Evolutionary conservation across 768 basidiomycete genomes (phyloP), one percentile per base, ranked within the genome.

Genomic region (Lactarius vividus): DNA sequence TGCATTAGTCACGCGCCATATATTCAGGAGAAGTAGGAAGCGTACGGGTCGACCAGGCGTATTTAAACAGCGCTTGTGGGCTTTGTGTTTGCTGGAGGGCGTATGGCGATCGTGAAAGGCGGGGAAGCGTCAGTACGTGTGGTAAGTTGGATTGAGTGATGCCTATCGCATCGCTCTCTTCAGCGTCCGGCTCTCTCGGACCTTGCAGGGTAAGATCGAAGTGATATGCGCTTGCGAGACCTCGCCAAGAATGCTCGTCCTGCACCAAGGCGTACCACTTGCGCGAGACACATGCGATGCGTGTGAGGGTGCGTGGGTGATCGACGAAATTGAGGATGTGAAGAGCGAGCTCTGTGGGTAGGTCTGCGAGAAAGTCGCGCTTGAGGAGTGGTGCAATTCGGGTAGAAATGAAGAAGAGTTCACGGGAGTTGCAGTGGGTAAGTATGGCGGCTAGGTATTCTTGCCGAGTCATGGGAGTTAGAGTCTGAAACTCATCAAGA

Each of bases 291-390:
- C 59, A 64, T 2, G 57, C 64, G 2, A 66, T 64, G 35, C 58
- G 67, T 16, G 59, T 53, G 31, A 70, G 61, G 1, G 69, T 65
- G 6, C 61, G 63, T 3, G 69, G 67, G 33, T 70, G 67, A 55
- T 69, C 67, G 39, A 70, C 49, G 59, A 65, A 65, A 39, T 37
- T 59, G 58, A 70, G 67, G 28, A 69, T 62, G 46, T 68, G 64
- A 18, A 70, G 67, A 18, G 67, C 64, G 39, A 70, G 69, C 29
- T 70, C 69, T 40, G 59, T 58, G 10, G 69, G 69, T 26, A 70
- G 39, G 33, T 69, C 67, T 39, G 61, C 54, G 20, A 70, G 67
- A 49, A 70, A 69, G 42, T 70, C 69, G 31, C 69, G 69, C 49
- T 70, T 68, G 39, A 68, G 67, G 58, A 65, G 64, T 10, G 69